phyloP scores from a whole-genome alignment of 768 basidiomycete species.

The Boletellus ananiceps region DNA sequence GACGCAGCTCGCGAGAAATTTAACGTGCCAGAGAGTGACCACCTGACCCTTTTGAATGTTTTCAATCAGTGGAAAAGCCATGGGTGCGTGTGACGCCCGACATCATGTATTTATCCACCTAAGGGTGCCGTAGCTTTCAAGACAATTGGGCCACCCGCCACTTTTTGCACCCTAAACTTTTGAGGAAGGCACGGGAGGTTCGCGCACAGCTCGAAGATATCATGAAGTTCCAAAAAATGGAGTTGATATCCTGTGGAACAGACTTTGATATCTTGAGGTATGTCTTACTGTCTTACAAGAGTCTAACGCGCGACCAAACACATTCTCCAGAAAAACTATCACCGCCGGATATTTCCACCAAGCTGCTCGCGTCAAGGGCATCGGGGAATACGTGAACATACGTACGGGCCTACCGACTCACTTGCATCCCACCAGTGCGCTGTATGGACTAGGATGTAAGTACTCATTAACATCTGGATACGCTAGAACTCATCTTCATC shows the following conservation, averaged over 20 bases:
- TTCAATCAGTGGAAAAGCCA: conserved; percentile 99
- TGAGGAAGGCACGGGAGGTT: conserved; percentile 94
- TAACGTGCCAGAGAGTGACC: conserved; percentile 97
- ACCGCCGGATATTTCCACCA: conserved; percentile 99
- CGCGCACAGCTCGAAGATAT: conserved; percentile 95
- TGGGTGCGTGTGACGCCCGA: conserved; percentile 49
- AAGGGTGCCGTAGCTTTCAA: conserved; percentile 53
- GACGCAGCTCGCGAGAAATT: conserved; percentile 98
- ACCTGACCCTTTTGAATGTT: conserved; percentile 91
- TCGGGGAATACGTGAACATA: conserved; percentile 97
- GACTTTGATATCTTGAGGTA: conserved; percentile 89
- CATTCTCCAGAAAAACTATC: conserved; percentile 76
- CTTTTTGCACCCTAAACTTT: conserved; percentile 93
- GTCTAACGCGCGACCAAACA: conserved; percentile 1
- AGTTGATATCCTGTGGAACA: conserved; percentile 83
- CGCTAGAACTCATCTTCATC: conserved; percentile 1
- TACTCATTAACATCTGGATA: conserved; percentile 7
- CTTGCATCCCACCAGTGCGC: conserved; percentile 92
- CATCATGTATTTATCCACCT: background rate
- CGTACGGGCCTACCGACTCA: conserved; percentile 93
- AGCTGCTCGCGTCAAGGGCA: conserved; percentile 96
- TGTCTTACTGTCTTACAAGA: conserved; percentile 11
- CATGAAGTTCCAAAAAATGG: conserved; percentile 99
- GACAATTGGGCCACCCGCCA: conserved; percentile 96
- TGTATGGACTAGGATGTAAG: conserved; percentile 94